phyloP scores from a whole-genome alignment of 495 filamentous ascomycete genomes.

The Neurospora sp. region DNA sequence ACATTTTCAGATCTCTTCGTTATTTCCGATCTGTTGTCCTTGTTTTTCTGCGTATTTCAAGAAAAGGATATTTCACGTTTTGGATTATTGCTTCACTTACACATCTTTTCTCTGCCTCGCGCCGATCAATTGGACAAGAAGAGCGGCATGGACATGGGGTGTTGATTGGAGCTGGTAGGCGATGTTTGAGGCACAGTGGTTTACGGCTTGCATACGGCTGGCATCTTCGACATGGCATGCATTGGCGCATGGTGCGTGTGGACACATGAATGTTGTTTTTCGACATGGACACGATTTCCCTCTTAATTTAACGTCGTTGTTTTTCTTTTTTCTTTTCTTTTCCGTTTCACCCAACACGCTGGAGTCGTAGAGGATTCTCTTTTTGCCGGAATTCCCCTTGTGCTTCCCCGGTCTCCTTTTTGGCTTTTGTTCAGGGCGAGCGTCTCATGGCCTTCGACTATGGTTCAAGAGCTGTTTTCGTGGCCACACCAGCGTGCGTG shows the following conservation, averaged over 20 bases:
- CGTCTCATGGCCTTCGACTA: constrained; percentile 15
- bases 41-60: constrained; percentile 1
- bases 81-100: neutral
- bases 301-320: constrained; percentile 5
- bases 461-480: constrained; percentile 6
- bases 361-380: constrained; percentile 11
- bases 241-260: constrained; percentile 13
- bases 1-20: neutral
- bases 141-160: constrained; percentile 7
- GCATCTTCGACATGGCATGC: constrained; percentile 8
- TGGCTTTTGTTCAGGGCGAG: constrained; percentile 6
- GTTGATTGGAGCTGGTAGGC: constrained; percentile 7
- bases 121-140: constrained; percentile 8
- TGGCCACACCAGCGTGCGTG: neutral
- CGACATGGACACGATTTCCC: constrained; percentile 12
- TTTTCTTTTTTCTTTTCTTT: constrained; percentile 8
- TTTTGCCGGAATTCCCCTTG: constrained; percentile 8
- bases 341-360: constrained; percentile 2
- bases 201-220: constrained; percentile 7
- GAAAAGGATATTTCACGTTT: neutral
- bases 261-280: constrained; percentile 8
- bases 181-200: neutral
- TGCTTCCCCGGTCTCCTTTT: constrained; percentile 11
- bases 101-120: neutral
- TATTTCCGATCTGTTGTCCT: constrained; percentile 3